Evolutionary conservation across 345 rosid species (phyloP).

Genomic region (Reutealis trisperma): DNA sequence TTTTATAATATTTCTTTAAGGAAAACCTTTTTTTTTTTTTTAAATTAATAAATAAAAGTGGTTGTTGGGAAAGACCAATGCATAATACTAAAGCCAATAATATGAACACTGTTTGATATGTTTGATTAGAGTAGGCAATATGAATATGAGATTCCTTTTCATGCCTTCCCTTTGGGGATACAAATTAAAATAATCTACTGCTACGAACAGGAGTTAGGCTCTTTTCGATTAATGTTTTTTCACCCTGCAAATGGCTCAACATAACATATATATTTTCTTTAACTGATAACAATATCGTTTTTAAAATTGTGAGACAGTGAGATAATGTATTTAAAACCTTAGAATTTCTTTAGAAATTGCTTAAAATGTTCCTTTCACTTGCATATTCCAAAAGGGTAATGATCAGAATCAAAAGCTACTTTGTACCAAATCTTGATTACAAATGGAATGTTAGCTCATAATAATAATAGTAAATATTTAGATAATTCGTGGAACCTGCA

Average conservation of each 20-base stretch:
- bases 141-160: constrained; percentile 5
- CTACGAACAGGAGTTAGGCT: background rate
- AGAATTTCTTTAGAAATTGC: too few species aligned
- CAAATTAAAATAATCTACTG: background rate
- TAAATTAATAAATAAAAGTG: background rate
- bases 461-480: background rate
- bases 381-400: background rate
- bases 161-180: constrained; percentile 9
- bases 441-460: background rate
- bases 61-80: constrained; percentile 22
- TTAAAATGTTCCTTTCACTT: background rate
- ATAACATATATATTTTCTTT: background rate
- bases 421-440: too few species aligned
- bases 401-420: background rate
- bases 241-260: background rate
- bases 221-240: background rate
- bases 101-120: constrained; percentile 13
- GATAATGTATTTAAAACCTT: too few species aligned
- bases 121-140: constrained; percentile 19
- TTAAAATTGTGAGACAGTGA: too few species aligned
- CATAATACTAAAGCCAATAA: constrained; percentile 8
- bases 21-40: background rate
- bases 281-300: too few species aligned
- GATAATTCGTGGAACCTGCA: too few species aligned
- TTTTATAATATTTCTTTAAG: too few species aligned